Evolutionary conservation across 352 stramenopile species (phyloP), one percentile per base, ranked within the genome.

Genomic region (Phytophthora colocasiae): DNA sequence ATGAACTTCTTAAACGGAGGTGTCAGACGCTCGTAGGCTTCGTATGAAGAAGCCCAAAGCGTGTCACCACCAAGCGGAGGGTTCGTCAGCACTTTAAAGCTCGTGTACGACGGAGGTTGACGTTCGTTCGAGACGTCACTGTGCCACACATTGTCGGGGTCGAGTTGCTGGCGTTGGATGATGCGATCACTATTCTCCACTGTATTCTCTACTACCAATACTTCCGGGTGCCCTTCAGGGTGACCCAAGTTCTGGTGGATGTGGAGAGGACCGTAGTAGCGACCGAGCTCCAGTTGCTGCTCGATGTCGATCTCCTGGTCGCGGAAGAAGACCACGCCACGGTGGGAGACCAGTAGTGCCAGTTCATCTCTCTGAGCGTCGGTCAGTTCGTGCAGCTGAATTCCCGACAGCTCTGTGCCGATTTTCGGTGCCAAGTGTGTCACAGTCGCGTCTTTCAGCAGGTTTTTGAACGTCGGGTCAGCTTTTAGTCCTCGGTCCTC

Each of bases 21-120:
- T 15, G 73, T 75, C 4, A 85, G 57, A 32, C 69, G 73, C 8
- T 85, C 71, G 62, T 83, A 85, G 3, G 77, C 77, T 26, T 85
- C 75, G 63, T 80, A 80, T 4, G 57, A 59, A 1, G 73, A 81
- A 1, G 72, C 60, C 73, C 73, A 85, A 8, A 85, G 39, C 5
- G 77, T 85, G 47, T 81, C 77, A 12, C 67, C 77, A 22, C 77
- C 77, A 36, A 71, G 65, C 0, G 58, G 57, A 27, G 77, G 77
- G 43, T 65, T 73, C 0, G 65, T 73, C 47, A 78, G 29, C 41
- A 83, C 38, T 32, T 73, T 66, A 32, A 66, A 60, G 12, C 48
- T 60, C 31, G 58, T 66, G 40, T 66, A 66, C 3, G 58, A 66
- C 59, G 60, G 77, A 65, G 57, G 57, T 36, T 81, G 73, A 3